Conservation (phyloP, 345 rosid genomes). For the Alliaria petiolata region DNA sequence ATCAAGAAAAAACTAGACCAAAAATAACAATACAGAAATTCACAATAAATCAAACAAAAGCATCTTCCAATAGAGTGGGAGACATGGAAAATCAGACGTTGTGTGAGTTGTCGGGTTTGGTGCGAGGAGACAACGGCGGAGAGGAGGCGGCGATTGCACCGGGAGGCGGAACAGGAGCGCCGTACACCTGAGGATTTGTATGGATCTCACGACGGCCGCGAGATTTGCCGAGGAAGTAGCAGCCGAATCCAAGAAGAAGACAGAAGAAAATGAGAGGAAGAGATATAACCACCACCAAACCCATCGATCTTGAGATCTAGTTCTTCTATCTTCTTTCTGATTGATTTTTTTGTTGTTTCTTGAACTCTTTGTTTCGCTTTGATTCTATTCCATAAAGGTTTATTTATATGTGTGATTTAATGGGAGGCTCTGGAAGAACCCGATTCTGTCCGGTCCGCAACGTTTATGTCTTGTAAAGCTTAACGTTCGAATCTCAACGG, state of each 20-base stretch:
- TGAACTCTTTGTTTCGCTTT: not conserved
- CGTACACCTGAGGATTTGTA: conserved; percentile 61
- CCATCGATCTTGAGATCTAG: conserved; percentile 45
- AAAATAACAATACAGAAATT: not conserved
- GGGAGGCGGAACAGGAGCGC: conserved; percentile 33
- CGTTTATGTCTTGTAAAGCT: conserved; percentile 26
- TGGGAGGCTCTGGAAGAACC: conserved; percentile 15
- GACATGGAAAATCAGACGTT: conserved; percentile 13
- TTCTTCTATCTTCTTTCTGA: not conserved
- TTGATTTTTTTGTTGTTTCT: not conserved
- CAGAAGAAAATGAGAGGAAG: conserved; percentile 71
- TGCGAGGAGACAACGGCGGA: conserved; percentile 24
- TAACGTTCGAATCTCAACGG: conserved; percentile 25
- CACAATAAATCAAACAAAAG: conserved; percentile 6
- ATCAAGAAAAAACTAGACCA: not conserved
- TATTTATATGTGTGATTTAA: not conserved
- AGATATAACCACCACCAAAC: conserved; percentile 78
- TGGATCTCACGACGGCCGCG: conserved; percentile 60
- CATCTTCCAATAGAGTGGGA: not conserved
- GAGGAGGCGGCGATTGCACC: conserved; percentile 8
- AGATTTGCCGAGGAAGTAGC: conserved; percentile 65
- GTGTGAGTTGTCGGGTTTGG: conserved; percentile 29
- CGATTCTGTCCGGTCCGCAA: conserved; percentile 13
- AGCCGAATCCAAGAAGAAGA: conserved; percentile 64
- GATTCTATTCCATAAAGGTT: not conserved